These are phyloP conservation scores for Spatholobus suberectus DNA, from an alignment of 306 rosid species.

Conservation along the genomic window DNA sequence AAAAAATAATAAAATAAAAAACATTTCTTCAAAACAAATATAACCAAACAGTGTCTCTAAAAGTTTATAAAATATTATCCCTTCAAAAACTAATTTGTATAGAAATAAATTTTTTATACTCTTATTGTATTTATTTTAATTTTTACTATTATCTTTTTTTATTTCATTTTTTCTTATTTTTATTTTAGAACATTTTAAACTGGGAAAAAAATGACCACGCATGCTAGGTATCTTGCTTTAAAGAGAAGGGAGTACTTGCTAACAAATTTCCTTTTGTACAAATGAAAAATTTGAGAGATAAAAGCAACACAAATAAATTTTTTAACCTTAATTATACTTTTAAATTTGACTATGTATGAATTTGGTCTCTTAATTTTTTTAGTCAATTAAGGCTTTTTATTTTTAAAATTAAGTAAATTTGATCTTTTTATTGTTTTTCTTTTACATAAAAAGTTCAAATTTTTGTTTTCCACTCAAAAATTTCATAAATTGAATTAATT, in stretches of 20 bases:
- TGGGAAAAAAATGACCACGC: neutral
- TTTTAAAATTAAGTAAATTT: neutral
- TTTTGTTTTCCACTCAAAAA: neutral
- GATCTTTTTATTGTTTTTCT: neutral
- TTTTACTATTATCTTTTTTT: too few relatives aligned
- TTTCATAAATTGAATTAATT: neutral
- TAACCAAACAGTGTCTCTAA: neutral
- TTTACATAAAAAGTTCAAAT: neutral
- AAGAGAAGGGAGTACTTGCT: neutral
- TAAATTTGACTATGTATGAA: neutral
- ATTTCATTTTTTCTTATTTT: neutral
- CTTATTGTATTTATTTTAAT: too few relatives aligned
- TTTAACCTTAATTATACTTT: too few relatives aligned
- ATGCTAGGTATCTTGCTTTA: neutral
- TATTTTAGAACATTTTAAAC: neutral
- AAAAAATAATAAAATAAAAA: neutral
- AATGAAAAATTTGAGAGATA: too few relatives aligned
- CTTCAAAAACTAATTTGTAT: too few relatives aligned
- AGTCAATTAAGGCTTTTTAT: neutral
- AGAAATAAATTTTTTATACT: too few relatives aligned
- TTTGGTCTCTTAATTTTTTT: neutral
- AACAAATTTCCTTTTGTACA: too few relatives aligned
- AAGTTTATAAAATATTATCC: neutral
- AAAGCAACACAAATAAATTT: too few relatives aligned
- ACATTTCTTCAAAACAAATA: neutral